Evolutionary conservation across 257 asterid species (phyloP).

Genomic region (Lycium barbarum): DNA sequence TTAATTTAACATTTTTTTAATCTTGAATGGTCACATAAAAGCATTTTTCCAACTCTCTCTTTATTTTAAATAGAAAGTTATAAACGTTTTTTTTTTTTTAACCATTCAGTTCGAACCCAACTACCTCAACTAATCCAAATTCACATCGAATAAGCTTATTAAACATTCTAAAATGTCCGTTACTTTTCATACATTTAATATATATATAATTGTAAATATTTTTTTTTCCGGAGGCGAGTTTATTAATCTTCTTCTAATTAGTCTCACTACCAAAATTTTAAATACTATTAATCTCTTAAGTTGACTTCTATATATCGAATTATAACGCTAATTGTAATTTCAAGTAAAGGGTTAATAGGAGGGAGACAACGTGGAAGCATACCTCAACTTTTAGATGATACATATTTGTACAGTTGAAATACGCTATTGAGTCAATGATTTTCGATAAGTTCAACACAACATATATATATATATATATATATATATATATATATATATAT

Average conservation of each 20-base stretch:
- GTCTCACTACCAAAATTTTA: too few species aligned
- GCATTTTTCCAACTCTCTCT: background rate
- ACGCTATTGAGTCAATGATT: background rate
- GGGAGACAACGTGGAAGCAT: background rate
- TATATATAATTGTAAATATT: too few species aligned
- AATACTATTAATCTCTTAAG: too few species aligned
- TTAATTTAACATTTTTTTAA: background rate
- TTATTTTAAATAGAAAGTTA: too few species aligned
- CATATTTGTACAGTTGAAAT: background rate
- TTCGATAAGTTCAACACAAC: background rate
- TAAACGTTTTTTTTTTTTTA: background rate
- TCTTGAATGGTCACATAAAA: background rate
- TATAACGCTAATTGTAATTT: background rate
- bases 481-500: too few species aligned
- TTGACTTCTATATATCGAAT: background rate
- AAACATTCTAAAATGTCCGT: background rate
- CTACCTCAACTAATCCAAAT: background rate
- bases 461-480: too few species aligned
- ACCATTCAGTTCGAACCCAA: background rate
- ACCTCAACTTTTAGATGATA: background rate
- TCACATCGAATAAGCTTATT: background rate
- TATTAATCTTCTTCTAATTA: too few species aligned
- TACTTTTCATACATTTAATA: too few species aligned
- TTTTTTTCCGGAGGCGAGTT: too few species aligned
- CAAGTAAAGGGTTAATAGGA: background rate